Evolutionary conservation across 2,329 filamentous ascomycete genomes (phyloP), one percentile per base, ranked within the genome.

Genomic region (Colletotrichum sp.): DNA sequence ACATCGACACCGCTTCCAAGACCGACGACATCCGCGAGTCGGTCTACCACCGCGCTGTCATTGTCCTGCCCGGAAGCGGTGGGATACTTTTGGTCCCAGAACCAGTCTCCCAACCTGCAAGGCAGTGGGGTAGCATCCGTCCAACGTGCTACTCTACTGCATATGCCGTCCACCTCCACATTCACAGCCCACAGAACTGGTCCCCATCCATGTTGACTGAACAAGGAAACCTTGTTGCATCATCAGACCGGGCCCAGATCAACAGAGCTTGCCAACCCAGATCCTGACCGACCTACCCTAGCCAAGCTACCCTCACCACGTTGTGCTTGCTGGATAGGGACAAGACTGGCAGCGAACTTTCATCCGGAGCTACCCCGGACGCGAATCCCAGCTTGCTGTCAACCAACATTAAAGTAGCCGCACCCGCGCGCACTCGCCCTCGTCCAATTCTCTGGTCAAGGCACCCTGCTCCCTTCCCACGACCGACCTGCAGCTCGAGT

Each of bases 161-260:
- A 67, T 39, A 28, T 36, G 43, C 43, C 43, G 43, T 52, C 43
- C 10, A 48, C 43, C 43, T 48, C 43, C 43, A 52, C 43, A 52
- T 52, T 52, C 43, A 26, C 14, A 55, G 70, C 34, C 64, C 73
- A 73, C 64, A 64, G 36, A 60, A 26, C 28, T 64, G 55, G 71
- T 68, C 64, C 30, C 57, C 65, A 73, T 68, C 28, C 68, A n/a
- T 14, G 26, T 61, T 61, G 43, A 52, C 8, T 60, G 16, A 69
- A 48, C 70, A 73, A 59, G 70, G 70, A 43, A 75, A 43, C 64
- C 64, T 68, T 73, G 73, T 73, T 73, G 70, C 73, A 75, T 75
- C 73, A 75, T 75, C 70, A 55, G 43, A 61, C 32, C 14, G 18
- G 60, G 32, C 21, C 64, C 64, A 72, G 70, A 59, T 75, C 70